Base-by-base conservation (phyloP, 768 basidiomycete species). In the Lactarius indigo region DNA sequence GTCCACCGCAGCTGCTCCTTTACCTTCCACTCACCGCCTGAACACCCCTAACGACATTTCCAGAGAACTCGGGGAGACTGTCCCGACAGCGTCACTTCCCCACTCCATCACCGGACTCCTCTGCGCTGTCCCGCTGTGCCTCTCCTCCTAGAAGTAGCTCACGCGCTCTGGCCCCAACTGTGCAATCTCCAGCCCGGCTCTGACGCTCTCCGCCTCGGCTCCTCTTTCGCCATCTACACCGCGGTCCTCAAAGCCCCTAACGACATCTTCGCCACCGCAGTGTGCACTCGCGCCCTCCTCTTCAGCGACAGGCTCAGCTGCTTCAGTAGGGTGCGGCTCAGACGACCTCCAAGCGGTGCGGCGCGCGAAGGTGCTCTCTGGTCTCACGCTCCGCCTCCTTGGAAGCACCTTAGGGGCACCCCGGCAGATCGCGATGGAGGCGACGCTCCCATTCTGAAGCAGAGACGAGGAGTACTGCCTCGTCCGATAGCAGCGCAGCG, bases 231-330 rank as follows among this genome's bases (percentile, higher is more conserved):
- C 63, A 87, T 90, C 73, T 72, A 77, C 10, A 63, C 84, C 68
- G 68, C 76, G 23, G 72, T 85, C 37, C 64, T 74, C 26, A 74
- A 78, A 56, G 74, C 83, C 1, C 87, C 88, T 0, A 68, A 74
- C n/a, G 89, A 91, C 74, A 78, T 90, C 54, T 65, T 79, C 26
- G 82, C 81, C n/a, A 89, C 89, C 42, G 80, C 85, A 28, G 56
- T 73, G 8, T 83, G 82, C 55, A 84, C 87, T 0, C 80, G 79
- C 65, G 42, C 61, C 2, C 79, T 50, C 1, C 55, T 70, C 2
- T 20, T 37, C 35, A 80, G 77, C 6, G 90, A 90, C 74, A 82
- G 84, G 70, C 83, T 87, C 30, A 80, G 82, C 67, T 77, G 84
- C 15, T 83, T 90, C 52, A 42, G 80, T 85, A 26, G 85, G 85